These are phyloP conservation scores for Breviolum minutum DNA, from an alignment of 73 alveolate genomes.

Conservation along the genomic window DNA sequence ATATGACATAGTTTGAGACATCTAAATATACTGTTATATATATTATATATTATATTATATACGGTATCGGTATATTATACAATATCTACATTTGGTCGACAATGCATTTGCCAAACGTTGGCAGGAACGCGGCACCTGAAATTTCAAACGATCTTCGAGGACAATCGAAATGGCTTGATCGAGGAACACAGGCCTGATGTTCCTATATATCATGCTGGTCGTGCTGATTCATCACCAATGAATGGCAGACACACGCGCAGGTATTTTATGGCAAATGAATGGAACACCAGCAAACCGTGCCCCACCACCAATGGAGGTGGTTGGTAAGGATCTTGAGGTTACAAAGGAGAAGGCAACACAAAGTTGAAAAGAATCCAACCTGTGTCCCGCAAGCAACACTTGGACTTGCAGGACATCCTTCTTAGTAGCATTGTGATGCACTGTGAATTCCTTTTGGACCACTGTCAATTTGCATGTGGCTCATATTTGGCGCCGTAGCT, in stretches of 20 bases:
- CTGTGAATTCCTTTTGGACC: too few species aligned
- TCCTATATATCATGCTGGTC: not conserved
- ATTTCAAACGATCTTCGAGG: slow-evolving; percentile 91
- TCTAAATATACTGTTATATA: too few species aligned
- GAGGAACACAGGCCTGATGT: slow-evolving; percentile 72
- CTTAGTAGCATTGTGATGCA: too few species aligned
- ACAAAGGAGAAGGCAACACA: not conserved
- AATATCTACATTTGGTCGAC: not conserved
- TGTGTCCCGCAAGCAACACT: too few species aligned
- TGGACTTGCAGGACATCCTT: not conserved
- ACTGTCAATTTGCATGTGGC: too few species aligned
- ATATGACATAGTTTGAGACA: too few species aligned
- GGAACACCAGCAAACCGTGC: slow-evolving; percentile 95
- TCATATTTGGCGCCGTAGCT: too few species aligned
- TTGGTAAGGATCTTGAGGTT: not conserved
- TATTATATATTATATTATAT: too few species aligned
- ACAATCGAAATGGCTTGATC: slow-evolving; percentile 65
- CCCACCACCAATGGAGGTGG: not conserved
- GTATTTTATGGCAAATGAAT: slow-evolving; percentile 90
- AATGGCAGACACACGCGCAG: not conserved
- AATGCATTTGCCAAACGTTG: not conserved
- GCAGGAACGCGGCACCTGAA: slow-evolving; percentile 84
- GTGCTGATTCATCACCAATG: not conserved
- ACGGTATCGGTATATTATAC: not conserved
- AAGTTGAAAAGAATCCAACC: not conserved